Evolutionary conservation across 2,329 filamentous ascomycete species (phyloP).

Genomic region (Dactylonectria estremocensis): DNA sequence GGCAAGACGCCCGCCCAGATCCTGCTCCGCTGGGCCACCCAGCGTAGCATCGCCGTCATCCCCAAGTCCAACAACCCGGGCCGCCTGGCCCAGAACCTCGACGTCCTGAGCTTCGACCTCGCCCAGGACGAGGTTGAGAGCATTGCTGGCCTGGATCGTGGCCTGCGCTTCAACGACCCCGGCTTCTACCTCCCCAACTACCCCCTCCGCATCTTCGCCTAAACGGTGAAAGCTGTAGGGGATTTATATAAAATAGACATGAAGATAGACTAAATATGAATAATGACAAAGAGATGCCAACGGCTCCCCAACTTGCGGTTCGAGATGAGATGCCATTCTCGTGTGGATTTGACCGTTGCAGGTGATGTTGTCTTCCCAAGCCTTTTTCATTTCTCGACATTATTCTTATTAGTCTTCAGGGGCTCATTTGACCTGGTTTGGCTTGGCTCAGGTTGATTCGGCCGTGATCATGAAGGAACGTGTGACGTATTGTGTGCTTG

Average conservation of each 20-base stretch:
- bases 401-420: background rate
- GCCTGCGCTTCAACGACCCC: constrained; percentile 72
- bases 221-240: constrained; percentile 6
- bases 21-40: constrained; percentile 77
- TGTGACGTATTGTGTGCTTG: background rate
- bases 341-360: background rate
- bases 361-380: background rate
- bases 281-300: constrained; percentile 15
- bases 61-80: constrained; percentile 72
- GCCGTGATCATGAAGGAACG: background rate
- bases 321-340: background rate
- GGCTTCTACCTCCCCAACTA: constrained; percentile 55
- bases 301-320: background rate
- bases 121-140: constrained; percentile 68
- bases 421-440: background rate
- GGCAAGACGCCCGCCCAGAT: constrained; percentile 75
- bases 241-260: constrained; percentile 18
- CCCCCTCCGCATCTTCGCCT: constrained; percentile 67
- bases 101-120: constrained; percentile 70
- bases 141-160: constrained; percentile 68
- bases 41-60: constrained; percentile 74
- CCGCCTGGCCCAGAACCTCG: constrained; percentile 69
- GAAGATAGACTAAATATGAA: constrained; percentile 22
- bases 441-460: background rate
- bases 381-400: background rate